Evolutionary conservation across 441 rosid species (phyloP).

Genomic region (Gossypium gossypioides): DNA sequence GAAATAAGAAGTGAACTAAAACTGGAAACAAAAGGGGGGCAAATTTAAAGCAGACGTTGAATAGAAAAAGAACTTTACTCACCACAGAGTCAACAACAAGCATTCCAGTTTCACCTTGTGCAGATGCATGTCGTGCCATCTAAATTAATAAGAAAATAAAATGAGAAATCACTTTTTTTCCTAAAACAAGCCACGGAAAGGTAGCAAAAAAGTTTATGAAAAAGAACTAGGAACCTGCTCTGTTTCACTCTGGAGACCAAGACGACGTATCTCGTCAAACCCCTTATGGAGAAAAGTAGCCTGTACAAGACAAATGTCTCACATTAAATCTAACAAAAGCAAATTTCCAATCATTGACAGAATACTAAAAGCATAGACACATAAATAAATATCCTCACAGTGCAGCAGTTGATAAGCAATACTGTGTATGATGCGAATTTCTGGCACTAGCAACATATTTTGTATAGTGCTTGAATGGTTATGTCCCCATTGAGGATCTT

Average conservation of each 20-base stretch:
- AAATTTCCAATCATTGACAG: constrained; percentile 11
- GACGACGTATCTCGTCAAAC: constrained; percentile 86
- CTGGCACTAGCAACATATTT: background rate
- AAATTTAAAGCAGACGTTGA: background rate
- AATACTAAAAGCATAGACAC: constrained; percentile 12
- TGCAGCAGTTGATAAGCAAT: background rate
- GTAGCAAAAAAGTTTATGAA: background rate
- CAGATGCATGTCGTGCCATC: constrained; percentile 79
- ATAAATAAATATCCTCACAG: background rate
- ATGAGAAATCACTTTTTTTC: constrained; percentile 4
- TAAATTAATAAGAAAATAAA: constrained; percentile 25
- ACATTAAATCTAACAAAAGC: constrained; percentile 12
- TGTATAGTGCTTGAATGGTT: background rate
- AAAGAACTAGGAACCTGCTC: constrained; percentile 58
- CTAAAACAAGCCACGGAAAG: constrained; percentile 10
- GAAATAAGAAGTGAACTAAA: background rate
- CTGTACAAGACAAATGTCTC: constrained; percentile 23
- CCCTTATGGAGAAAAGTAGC: constrained; percentile 85
- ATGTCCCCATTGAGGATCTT: background rate
- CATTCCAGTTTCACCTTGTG: constrained; percentile 77
- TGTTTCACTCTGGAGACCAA: constrained; percentile 76
- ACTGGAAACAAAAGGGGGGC: background rate
- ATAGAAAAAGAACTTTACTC: constrained; percentile 19
- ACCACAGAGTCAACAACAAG: constrained; percentile 90
- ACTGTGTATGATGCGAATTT: background rate